These are phyloP conservation scores for Berberis vulgaris DNA, from an alignment of 164 flowering plant genomes.

Conservation along the genomic window DNA sequence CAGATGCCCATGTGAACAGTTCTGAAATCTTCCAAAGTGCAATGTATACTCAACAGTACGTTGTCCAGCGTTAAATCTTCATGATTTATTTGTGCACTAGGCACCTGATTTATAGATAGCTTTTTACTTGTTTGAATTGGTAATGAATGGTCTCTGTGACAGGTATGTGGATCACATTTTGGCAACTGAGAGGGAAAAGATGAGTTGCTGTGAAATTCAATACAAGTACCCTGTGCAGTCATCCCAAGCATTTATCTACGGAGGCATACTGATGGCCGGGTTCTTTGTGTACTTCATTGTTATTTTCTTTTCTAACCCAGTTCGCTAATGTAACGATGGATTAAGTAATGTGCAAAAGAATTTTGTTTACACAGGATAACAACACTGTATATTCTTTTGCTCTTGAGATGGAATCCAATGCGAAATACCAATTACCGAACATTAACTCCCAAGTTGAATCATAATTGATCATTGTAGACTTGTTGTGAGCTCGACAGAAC, in stretches of 20 bases:
- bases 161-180: slow-evolving; percentile 85
- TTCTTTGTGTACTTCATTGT: slow-evolving; percentile 80
- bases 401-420: no score
- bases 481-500: no score
- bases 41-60: slow-evolving; percentile 82
- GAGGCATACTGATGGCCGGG: slow-evolving; percentile 86
- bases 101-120: no score
- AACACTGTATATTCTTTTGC: background rate
- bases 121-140: background rate
- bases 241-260: slow-evolving; percentile 74
- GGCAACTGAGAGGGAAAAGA: slow-evolving; percentile 67
- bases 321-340: slow-evolving; percentile 34
- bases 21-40: slow-evolving; percentile 84
- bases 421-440: no score
- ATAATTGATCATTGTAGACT: no score
- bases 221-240: slow-evolving; percentile 66
- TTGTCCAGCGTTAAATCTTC: slow-evolving; percentile 4
- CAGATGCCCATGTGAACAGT: slow-evolving; percentile 82
- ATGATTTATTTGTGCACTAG: background rate
- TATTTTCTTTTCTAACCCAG: slow-evolving; percentile 82
- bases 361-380: background rate
- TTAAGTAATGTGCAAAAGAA: background rate
- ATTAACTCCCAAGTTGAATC: no score
- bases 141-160: slow-evolving; percentile 7
- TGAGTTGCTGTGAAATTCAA: slow-evolving; percentile 80